Percentiles rank a stretch among this genome's conserved stretches.
Evolutionary conservation across 345 rosid species (phyloP).

Genomic region (Gossypium bickii): DNA sequence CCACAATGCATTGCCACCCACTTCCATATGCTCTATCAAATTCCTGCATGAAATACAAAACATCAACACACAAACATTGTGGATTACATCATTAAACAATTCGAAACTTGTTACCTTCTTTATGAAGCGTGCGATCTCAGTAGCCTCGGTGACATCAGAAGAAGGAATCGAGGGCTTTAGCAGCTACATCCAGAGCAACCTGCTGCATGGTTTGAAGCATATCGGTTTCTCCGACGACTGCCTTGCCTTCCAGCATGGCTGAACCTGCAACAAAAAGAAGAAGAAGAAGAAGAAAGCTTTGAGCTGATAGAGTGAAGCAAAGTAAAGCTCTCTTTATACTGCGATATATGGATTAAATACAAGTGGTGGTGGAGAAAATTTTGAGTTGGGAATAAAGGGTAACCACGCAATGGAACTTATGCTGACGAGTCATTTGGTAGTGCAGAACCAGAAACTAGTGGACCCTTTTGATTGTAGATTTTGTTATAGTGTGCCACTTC

Average conservation of each 20-base stretch:
- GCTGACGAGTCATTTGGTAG: too few species aligned
- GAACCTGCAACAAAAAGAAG: background rate
- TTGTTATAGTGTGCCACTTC: too few species aligned
- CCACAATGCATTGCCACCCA: slow-evolving; percentile 74
- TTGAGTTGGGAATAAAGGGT: background rate
- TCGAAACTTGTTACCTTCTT: slow-evolving; percentile 43
- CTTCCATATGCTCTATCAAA: slow-evolving; percentile 45
- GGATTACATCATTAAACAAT: background rate
- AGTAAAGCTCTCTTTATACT: background rate
- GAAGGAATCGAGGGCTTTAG: slow-evolving; percentile 75
- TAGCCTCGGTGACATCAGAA: slow-evolving; percentile 67
- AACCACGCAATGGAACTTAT: background rate
- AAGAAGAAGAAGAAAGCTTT: background rate
- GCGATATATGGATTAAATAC: background rate
- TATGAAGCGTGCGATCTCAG: slow-evolving; percentile 69
- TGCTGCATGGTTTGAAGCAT: slow-evolving; percentile 78
- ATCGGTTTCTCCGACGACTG: slow-evolving; percentile 70
- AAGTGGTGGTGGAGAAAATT: slow-evolving; percentile 17
- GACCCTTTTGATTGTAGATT: background rate
- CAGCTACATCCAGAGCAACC: slow-evolving; percentile 60
- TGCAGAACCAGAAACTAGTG: background rate
- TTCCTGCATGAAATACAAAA: slow-evolving; percentile 36
- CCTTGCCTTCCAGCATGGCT: slow-evolving; percentile 83
- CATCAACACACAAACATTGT: background rate
- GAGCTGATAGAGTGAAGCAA: slow-evolving; percentile 5